Evolutionary conservation across 371 early-diverging fungal genomes (phyloP), one percentile per base, ranked within the genome.

Genomic region (Mucor racemosus): DNA sequence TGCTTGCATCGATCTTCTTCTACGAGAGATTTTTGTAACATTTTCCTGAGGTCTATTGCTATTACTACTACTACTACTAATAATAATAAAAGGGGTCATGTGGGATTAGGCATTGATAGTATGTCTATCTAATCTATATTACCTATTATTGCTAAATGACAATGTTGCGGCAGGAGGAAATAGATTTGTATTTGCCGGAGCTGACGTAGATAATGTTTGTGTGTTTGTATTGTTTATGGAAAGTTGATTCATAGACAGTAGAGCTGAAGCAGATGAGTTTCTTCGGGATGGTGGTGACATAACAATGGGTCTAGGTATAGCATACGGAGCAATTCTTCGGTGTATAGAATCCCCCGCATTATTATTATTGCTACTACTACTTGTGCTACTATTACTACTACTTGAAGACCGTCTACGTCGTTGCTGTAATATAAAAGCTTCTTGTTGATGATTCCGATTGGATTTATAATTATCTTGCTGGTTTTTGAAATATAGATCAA

Each of bases 401-500:
- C 26, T 15, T 4, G 70, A 65, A 38, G 65, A 65, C 33, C 61
- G 65, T 34, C 60, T 60, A 40, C 55, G 62, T 39, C 41, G 46
- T 42, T 17, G 50, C n/a, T 56, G 10, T 13, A 44, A 8, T n/a
- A 35, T 19, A 40, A 56, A 53, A 6, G 59, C 50, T 35, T 42
- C 62, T 19, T 35, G 34, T 54, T 60, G 33, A n/a, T 65, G 38
- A 21, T 61, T 61, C 61, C 61, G 61, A 61, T 61, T 61, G 38
- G 61, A 36, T 11, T 50, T 50, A 19, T 21, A 50, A 21, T 9
- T 14, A 11, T 55, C 55, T 38, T 61, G 62, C 55, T 66, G 67
- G 13, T 60, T 62, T 42, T 66, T 50, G 56, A 72, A 26, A 33
- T 69, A 71, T 15, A 79, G 19, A 66, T 84, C 84, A 26, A 87